Conservation (phyloP, 345 rosid genomes). For the Arabis alpina region DNA sequence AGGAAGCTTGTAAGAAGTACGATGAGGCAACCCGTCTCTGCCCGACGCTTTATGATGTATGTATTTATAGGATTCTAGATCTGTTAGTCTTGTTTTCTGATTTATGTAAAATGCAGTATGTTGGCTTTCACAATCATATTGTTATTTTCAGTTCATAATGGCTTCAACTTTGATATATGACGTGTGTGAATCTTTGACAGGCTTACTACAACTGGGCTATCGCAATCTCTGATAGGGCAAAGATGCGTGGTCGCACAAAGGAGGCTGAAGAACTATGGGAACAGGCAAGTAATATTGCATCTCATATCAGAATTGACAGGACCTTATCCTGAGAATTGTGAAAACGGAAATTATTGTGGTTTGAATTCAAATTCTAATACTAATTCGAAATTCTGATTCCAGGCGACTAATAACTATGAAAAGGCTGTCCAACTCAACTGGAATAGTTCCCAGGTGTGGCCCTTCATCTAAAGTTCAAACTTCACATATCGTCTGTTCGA, state of each 20-base stretch:
- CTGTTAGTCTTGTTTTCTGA: constrained; percentile 18
- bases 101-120: constrained; percentile 6
- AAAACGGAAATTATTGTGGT: constrained; percentile 3
- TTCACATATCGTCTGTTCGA: constrained; percentile 15
- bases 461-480: constrained; percentile 26
- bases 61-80: constrained; percentile 31
- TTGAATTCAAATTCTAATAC: constrained; percentile 20
- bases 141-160: neutral
- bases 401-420: constrained; percentile 96
- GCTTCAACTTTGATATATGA: constrained; percentile 20
- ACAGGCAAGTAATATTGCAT: constrained; percentile 55
- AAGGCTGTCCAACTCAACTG: constrained; percentile 96
- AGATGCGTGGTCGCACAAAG: constrained; percentile 99
- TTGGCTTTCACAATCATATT: neutral
- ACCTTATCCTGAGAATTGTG: constrained; percentile 2
- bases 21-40: constrained; percentile 91
- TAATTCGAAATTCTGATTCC: constrained; percentile 39
- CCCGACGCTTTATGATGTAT: constrained; percentile 95
- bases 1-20: constrained; percentile 97
- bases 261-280: constrained; percentile 99
- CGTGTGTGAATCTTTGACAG: constrained; percentile 50
- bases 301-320: neutral
- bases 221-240: constrained; percentile 98
- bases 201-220: constrained; percentile 99
- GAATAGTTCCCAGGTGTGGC: constrained; percentile 94